Evolutionary conservation across 169 alveolate genomes (phyloP).

Genomic region (Cryptosporidium parvum): DNA sequence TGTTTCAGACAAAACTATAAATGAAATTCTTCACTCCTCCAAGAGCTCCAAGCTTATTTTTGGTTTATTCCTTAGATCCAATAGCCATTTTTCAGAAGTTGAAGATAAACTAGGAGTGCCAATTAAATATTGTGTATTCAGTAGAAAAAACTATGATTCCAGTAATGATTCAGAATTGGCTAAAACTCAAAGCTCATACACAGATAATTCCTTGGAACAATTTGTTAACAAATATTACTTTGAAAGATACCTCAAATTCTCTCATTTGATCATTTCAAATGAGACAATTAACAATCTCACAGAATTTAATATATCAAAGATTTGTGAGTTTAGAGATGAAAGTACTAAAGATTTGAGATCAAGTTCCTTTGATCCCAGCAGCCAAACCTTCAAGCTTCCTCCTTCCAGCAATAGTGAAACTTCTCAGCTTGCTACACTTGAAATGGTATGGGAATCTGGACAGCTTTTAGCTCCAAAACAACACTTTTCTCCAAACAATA

Average conservation of each 20-base stretch:
- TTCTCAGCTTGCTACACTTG: slow-evolving; percentile 67
- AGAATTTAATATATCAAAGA: slow-evolving; percentile 43
- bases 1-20: slow-evolving; percentile 10
- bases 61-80: slow-evolving; percentile 17
- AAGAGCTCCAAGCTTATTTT: not conserved
- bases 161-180: not conserved
- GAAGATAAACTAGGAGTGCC: slow-evolving; percentile 26
- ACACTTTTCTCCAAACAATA: slow-evolving; percentile 12
- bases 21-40: slow-evolving; percentile 14
- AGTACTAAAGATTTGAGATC: not conserved
- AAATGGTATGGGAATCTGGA: slow-evolving; percentile 75
- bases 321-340: not conserved
- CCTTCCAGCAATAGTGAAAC: slow-evolving; percentile 26
- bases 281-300: slow-evolving; percentile 34
- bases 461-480: slow-evolving; percentile 73
- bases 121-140: slow-evolving; percentile 37
- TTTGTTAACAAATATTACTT: slow-evolving; percentile 49
- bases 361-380: slow-evolving; percentile 33
- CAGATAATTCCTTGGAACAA: slow-evolving; percentile 63
- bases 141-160: not conserved
- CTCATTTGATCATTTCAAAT: slow-evolving; percentile 60
- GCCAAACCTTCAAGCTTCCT: slow-evolving; percentile 26
- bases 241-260: slow-evolving; percentile 63
- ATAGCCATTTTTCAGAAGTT: slow-evolving; percentile 12
- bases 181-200: not conserved